A percentile compares a stretch with the other conserved stretches of the same genome.
phyloP scores from a whole-genome alignment of 257 asterid genomes.

The Mitragyna speciosa region DNA sequence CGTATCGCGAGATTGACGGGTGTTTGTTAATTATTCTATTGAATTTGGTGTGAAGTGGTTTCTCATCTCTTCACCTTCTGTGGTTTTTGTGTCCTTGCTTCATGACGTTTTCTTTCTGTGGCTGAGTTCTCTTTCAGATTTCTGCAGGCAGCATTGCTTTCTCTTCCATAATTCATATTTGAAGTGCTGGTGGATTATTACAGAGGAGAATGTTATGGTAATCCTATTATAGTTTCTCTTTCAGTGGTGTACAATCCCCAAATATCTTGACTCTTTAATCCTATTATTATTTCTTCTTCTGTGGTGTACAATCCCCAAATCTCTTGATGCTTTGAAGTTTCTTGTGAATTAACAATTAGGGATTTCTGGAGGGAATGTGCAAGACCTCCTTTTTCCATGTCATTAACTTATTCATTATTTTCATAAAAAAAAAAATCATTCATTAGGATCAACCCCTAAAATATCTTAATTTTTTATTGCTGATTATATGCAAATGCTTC shows the following conservation, averaged over 20 bases:
- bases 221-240: not conserved
- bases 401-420: not conserved
- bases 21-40: constrained; percentile 16
- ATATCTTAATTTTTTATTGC: not conserved
- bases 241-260: not conserved
- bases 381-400: not conserved
- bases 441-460: not conserved
- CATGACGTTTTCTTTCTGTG: not conserved
- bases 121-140: constrained; percentile 7
- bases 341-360: not conserved
- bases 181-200: not conserved
- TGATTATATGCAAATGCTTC: not conserved
- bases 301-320: not conserved
- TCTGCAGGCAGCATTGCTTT: constrained; percentile 9
- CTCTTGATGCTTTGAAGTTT: constrained; percentile 9
- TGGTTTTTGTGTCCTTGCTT: not conserved
- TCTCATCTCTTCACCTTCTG: not conserved
- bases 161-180: not conserved
- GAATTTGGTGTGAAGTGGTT: constrained; percentile 14
- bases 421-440: too few relatives aligned
- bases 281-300: not conserved
- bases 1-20: not conserved
- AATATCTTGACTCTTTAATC: constrained; percentile 6
- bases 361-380: not conserved
- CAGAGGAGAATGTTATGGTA: not conserved